Base-by-base conservation (phyloP, 1,284 basidiomycete species). In the Tilletia setariae region DNA sequence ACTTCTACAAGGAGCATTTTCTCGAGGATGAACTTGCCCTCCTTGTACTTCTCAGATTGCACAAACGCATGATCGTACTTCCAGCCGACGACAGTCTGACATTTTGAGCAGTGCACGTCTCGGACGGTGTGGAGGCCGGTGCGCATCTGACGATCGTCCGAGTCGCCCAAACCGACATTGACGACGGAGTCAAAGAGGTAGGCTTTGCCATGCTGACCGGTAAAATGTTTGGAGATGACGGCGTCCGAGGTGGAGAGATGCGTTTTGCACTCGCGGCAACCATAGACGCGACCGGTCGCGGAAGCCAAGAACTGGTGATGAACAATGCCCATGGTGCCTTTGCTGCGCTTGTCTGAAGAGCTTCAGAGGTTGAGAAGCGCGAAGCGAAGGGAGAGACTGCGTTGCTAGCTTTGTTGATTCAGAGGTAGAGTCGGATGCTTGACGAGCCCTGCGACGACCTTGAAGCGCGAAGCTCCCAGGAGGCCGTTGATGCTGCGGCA, bases 1-100 rank as follows among this genome's bases (percentile, higher is more conserved):
- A 61, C 56, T 16, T 61, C 56, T 28, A 40, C 56, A 9, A 61
- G 28, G 16, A 61, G 56, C 15, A 61, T 1, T 30, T 61, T 61
- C 84, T 98, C 95, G 69, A 98, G 90, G 82, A 98, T 98, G 83
- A 89, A 97, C 85, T 94, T 94, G 83, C 93, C 93, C 85, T 98
- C 95, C 83, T 98, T 98, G 87, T 98, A 98, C 84, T 92, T 93
- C 86, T 98, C 94, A 15, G 88, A 87, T 8, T 86, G 80, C 79
- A 96, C 93, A 82, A 90, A 97, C 6, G 95, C 95, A 68, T 88
- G 88, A 83, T 96, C 94, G 83, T 98, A 98, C 91, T 96, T 96
- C 95, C 95, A 98, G 66, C 95, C 95, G 35, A 98, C 86, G 15
- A 87, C 88, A 42, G 87, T 88, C 68, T 88, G 87, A 84, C 95